Conservation (phyloP, 2,329 filamentous ascomycete genomes). For the Aspergillus eucalypticola region DNA sequence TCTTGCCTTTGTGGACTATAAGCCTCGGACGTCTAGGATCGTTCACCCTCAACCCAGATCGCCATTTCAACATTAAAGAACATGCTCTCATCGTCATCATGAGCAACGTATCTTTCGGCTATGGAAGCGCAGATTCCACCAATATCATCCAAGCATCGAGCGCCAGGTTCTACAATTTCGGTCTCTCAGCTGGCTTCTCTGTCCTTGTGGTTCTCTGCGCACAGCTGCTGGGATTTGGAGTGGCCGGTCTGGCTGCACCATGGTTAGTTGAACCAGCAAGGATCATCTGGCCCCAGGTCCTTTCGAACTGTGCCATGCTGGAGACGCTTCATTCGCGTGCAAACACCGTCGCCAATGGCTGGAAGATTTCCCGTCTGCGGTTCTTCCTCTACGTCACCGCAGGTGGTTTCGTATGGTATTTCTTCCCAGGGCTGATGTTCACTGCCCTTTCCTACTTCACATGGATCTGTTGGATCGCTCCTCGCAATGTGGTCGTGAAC, state of each 20-base stretch:
- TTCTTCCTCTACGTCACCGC: slow-evolving; percentile 40
- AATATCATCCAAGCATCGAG: slow-evolving; percentile 48
- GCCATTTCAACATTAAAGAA: slow-evolving; percentile 51
- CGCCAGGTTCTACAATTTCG: slow-evolving; percentile 43
- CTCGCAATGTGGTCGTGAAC: slow-evolving; percentile 49
- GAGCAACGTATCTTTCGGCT: slow-evolving; percentile 53
- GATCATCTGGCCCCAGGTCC: slow-evolving; percentile 43
- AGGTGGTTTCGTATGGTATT: slow-evolving; percentile 48
- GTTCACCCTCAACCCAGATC: slow-evolving; percentile 43
- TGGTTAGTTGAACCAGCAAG: slow-evolving; percentile 43
- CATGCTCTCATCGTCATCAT: slow-evolving; percentile 51
- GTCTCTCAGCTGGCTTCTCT: slow-evolving; percentile 41
- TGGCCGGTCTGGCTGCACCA: slow-evolving; percentile 39
- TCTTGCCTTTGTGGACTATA: slow-evolving; percentile 40
- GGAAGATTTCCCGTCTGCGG: slow-evolving; percentile 40
- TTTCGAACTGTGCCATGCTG: slow-evolving; percentile 43
- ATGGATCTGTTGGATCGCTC: slow-evolving; percentile 53
- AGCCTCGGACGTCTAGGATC: slow-evolving; percentile 22
- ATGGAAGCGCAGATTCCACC: slow-evolving; percentile 48
- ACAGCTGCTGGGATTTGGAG: slow-evolving; percentile 43
- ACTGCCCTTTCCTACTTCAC: slow-evolving; percentile 52
- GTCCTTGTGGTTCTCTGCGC: slow-evolving; percentile 42
- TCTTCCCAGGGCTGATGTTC: slow-evolving; percentile 54
- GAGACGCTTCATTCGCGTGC: slow-evolving; percentile 41
- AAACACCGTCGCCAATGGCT: slow-evolving; percentile 41